Percentiles rank a stretch among this genome's conserved stretches.
Evolutionary conservation across 2,329 filamentous ascomycete species (phyloP).

Genomic region (Aspergillus sp.): DNA sequence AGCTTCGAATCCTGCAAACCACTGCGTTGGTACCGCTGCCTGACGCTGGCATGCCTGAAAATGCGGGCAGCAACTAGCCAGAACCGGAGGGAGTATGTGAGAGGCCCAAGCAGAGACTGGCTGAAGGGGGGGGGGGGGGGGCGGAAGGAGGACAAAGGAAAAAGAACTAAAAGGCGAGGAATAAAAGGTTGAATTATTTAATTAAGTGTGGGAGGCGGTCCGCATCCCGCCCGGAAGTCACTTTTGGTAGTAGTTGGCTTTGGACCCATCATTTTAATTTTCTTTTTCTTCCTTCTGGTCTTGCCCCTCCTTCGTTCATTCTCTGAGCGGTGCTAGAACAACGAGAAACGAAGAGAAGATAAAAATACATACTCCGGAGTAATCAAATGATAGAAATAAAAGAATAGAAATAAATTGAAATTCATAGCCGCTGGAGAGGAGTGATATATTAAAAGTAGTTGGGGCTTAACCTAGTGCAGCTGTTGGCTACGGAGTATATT

Average conservation of each 20-base stretch:
- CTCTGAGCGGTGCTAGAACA: not conserved
- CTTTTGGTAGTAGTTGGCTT: conserved; percentile 6
- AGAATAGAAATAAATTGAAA: too few relatives aligned
- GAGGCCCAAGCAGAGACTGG: conserved; percentile 2
- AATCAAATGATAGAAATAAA: too few relatives aligned
- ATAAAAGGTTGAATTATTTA: conserved; percentile 10
- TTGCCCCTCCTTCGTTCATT: not conserved
- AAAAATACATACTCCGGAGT: not conserved
- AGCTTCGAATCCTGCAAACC: conserved; percentile 22
- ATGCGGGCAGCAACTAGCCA: conserved; percentile 7
- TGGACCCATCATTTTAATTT: conserved; percentile 3
- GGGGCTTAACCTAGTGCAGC: too few relatives aligned
- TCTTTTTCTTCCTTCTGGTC: not conserved
- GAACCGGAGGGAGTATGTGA: conserved; percentile 10
- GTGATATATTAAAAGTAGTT: too few relatives aligned
- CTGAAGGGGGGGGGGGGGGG: not conserved
- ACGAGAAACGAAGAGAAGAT: not conserved
- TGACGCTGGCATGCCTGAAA: conserved; percentile 11
- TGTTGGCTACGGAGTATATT: not conserved
- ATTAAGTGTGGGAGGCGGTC: conserved; percentile 21
- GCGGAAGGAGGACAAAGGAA: not conserved
- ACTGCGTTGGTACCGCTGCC: conserved; percentile 17
- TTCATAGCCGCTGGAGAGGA: too few relatives aligned
- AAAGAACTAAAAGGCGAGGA: not conserved
- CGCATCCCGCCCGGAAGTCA: conserved; percentile 26